phyloP scores from a whole-genome alignment of 495 filamentous ascomycete genomes.

The Xylaria acuta region DNA sequence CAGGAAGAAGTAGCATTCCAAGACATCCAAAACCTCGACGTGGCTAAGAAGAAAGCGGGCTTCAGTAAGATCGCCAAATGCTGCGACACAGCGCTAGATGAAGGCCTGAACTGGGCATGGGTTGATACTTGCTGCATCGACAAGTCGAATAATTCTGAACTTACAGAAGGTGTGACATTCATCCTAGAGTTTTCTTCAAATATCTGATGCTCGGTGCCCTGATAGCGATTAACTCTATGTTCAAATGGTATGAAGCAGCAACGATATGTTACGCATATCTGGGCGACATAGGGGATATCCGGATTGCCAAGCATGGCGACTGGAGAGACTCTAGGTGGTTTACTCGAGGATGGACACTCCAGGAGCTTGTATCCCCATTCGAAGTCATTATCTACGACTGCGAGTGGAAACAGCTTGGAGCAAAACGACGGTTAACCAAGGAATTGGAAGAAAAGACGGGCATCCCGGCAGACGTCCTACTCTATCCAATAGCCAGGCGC shows the following conservation, averaged over 20 bases:
- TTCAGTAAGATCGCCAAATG: constrained; percentile 28
- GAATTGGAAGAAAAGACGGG: constrained; percentile 28
- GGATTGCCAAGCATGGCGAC: neutral
- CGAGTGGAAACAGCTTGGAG: constrained; percentile 34
- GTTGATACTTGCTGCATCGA: constrained; percentile 42
- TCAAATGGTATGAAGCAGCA: constrained; percentile 30
- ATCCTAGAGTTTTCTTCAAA: constrained; percentile 30
- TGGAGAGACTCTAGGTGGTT: constrained; percentile 20
- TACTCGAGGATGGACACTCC: constrained; percentile 20
- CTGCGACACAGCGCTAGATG: constrained; percentile 19
- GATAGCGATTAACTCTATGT: constrained; percentile 21
- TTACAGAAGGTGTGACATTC: constrained; percentile 28
- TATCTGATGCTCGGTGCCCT: neutral
- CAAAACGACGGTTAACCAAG: constrained; percentile 24
- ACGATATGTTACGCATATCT: constrained; percentile 37
- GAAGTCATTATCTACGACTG: constrained; percentile 36
- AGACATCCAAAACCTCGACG: constrained; percentile 20
- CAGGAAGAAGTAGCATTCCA: constrained; percentile 33
- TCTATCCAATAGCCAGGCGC: neutral
- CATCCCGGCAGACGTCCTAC: constrained; percentile 27
- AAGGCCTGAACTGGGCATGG: constrained; percentile 36
- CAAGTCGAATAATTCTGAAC: constrained; percentile 35
- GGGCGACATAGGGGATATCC: constrained; percentile 22
- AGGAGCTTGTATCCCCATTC: constrained; percentile 38
- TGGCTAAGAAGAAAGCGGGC: constrained; percentile 22